Percentiles rank a stretch among this genome's conserved stretches.
These are phyloP conservation scores for Gnetum montanum DNA, from an alignment of 75 land plant genomes.

Conservation along the genomic window DNA sequence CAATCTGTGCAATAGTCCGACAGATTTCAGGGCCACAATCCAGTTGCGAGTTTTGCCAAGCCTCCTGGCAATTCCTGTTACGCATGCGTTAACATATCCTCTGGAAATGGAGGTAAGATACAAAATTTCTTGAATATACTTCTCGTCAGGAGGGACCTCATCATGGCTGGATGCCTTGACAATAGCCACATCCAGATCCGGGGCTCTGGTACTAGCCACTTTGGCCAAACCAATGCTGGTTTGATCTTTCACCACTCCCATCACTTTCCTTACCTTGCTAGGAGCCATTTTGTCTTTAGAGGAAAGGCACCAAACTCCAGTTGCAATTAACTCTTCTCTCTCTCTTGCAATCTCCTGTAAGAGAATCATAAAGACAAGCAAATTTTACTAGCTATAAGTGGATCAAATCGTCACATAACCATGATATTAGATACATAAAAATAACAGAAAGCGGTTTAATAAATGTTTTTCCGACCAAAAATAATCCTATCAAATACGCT, in stretches of 20 bases:
- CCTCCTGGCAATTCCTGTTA: slow-evolving; percentile 47
- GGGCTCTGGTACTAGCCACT: slow-evolving; percentile 69
- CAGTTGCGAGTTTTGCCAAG: slow-evolving; percentile 77
- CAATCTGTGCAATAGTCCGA: slow-evolving; percentile 69
- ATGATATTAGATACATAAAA: no score
- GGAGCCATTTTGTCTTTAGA: slow-evolving; percentile 32
- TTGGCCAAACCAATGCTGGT: slow-evolving; percentile 74
- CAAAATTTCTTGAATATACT: slow-evolving; percentile 28
- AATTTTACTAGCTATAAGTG: no score
- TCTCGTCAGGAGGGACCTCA: slow-evolving; percentile 26
- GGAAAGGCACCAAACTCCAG: no score
- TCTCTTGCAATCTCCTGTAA: no score
- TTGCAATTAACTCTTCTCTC: no score
- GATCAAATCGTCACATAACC: no score
- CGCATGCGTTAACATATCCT: slow-evolving; percentile 53
- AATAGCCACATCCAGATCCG: slow-evolving; percentile 73
- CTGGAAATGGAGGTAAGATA: slow-evolving; percentile 40
- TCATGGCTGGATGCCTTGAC: slow-evolving; percentile 49
- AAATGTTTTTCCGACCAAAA: no score
- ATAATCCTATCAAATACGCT: no score
- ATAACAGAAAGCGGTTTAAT: no score
- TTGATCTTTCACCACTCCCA: slow-evolving; percentile 81
- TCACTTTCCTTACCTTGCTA: slow-evolving; percentile 55
- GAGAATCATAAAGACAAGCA: no score
- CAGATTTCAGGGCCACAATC: slow-evolving; percentile 77